These are phyloP conservation scores for Apodospora peruviana DNA, from an alignment of 495 filamentous ascomycete species.

Conservation along the genomic window DNA sequence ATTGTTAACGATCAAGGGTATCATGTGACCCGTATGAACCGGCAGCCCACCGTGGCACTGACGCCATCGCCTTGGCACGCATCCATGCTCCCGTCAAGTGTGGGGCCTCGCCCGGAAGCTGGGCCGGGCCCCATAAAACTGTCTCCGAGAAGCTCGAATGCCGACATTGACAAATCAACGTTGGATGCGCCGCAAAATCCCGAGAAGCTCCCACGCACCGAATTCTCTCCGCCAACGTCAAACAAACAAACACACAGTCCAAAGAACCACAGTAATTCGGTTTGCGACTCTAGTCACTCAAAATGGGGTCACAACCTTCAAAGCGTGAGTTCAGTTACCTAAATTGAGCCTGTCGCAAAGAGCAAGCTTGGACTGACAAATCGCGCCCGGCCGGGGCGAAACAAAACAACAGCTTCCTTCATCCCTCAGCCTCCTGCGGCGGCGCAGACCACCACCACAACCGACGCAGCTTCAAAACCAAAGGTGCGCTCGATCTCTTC, in stretches of 20 bases:
- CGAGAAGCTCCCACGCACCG: neutral
- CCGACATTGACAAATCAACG: constrained; percentile 29
- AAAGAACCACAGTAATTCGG: neutral
- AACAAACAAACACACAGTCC: no score
- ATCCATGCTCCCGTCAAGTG: neutral
- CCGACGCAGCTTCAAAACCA: constrained; percentile 34
- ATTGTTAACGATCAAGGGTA: constrained; percentile 10
- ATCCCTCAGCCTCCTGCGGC: no score
- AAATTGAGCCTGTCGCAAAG: no score
- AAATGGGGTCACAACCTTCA: constrained; percentile 28
- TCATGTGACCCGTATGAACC: constrained; percentile 19
- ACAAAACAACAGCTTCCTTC: no score
- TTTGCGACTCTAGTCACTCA: no score
- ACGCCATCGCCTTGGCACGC: constrained; percentile 22
- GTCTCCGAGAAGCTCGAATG: no score
- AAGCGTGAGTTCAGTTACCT: constrained; percentile 34
- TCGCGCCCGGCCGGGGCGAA: no score
- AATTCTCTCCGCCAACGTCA: neutral
- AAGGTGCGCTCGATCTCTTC: constrained; percentile 30
- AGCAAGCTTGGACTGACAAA: constrained; percentile 30
- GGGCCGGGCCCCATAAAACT: no score
- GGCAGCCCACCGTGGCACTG: constrained; percentile 2
- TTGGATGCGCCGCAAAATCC: neutral
- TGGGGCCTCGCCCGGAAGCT: no score
- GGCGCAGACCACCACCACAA: no score